These are phyloP conservation scores for Paecilomyces niveus DNA, from an alignment of 2,329 filamentous ascomycete species.

Conservation along the genomic window DNA sequence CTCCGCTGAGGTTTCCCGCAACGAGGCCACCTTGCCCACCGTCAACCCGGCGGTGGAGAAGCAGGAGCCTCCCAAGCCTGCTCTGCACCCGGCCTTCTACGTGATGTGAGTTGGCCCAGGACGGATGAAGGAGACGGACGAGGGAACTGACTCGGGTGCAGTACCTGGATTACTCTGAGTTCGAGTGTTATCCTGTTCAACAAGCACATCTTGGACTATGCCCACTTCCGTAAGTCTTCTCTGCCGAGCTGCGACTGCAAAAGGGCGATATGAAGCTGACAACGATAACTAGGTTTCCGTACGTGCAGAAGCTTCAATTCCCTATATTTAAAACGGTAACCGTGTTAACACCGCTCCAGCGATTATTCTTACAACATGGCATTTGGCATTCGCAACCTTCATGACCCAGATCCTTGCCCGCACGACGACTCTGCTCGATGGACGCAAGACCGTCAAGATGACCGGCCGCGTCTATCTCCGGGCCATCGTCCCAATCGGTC, in stretches of 20 bases:
- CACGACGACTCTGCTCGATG: slow-evolving; percentile 83
- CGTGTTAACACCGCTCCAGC: slow-evolving; percentile 21
- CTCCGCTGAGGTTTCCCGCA: slow-evolving; percentile 59
- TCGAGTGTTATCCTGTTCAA: slow-evolving; percentile 98
- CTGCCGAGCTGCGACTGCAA: not conserved
- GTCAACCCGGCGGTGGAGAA: slow-evolving; percentile 72
- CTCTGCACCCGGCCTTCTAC: slow-evolving; percentile 78
- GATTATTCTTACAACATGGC: slow-evolving; percentile 84
- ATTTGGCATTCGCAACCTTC: slow-evolving; percentile 83
- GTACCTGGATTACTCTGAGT: slow-evolving; percentile 85
- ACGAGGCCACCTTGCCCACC: slow-evolving; percentile 60
- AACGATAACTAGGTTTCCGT: slow-evolving; percentile 37
- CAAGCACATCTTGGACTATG: slow-evolving; percentile 91
- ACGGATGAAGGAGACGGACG: not conserved
- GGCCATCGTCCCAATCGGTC: slow-evolving; percentile 86
- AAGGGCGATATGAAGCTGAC: slow-evolving; percentile 6
- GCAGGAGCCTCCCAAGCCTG: slow-evolving; percentile 54
- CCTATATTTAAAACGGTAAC: not conserved
- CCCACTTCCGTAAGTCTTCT: slow-evolving; percentile 64
- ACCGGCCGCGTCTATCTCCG: slow-evolving; percentile 86
- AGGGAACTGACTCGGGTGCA: slow-evolving; percentile 33
- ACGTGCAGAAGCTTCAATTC: slow-evolving; percentile 18
- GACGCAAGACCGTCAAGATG: slow-evolving; percentile 95
- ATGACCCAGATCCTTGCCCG: slow-evolving; percentile 92
- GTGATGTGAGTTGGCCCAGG: slow-evolving; percentile 48